These are phyloP conservation scores for Saccharomyces uvarum DNA, from an alignment of 1,139 yeast species.

Conservation along the genomic window DNA sequence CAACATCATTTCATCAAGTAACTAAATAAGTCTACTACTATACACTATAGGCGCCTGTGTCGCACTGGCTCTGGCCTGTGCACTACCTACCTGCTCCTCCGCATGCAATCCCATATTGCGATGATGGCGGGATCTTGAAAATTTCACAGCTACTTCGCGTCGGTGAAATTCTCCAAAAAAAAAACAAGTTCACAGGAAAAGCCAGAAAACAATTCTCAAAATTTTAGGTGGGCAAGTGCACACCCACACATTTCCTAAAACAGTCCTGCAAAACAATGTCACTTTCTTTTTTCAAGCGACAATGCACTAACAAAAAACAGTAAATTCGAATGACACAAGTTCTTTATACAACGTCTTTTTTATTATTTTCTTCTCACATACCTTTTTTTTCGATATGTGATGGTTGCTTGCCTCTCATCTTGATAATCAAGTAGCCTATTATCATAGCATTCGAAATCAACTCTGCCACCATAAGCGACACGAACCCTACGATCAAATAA, in stretches of 20 bases:
- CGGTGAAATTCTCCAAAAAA: constrained; percentile 3
- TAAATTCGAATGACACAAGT: too few relatives aligned
- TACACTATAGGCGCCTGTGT: neutral
- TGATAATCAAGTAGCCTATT: neutral
- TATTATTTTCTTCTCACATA: neutral
- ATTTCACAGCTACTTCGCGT: neutral
- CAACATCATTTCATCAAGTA: neutral
- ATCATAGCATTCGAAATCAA: constrained; percentile 5
- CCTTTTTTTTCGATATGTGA: neutral
- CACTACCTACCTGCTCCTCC: constrained; percentile 82
- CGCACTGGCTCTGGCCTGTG: constrained; percentile 43
- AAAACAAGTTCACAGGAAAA: constrained; percentile 1
- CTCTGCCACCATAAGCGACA: constrained; percentile 6
- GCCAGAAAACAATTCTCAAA: neutral
- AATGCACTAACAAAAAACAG: too few relatives aligned
- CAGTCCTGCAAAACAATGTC: neutral
- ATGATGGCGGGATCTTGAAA: neutral
- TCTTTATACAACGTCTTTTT: neutral
- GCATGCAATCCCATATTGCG: neutral
- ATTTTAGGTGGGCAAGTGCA: neutral
- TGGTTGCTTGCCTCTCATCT: neutral
- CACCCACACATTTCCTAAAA: neutral
- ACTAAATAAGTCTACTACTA: neutral
- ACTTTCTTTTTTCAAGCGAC: too few relatives aligned
- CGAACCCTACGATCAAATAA: constrained; percentile 10